phyloP scores from a whole-genome alignment of 1,284 basidiomycete species.

The Malassezia globosa region DNA sequence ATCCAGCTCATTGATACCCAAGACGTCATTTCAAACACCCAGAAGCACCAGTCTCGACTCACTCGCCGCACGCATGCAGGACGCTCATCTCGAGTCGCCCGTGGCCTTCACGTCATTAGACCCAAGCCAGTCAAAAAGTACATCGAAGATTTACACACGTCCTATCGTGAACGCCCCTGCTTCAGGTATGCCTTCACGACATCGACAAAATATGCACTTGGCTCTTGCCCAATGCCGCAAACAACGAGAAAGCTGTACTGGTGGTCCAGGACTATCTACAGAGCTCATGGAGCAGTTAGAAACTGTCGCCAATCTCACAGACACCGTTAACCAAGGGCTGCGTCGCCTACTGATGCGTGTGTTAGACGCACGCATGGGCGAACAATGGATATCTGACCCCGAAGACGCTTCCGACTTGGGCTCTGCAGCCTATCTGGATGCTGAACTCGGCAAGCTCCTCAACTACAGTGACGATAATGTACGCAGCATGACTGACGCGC shows the following conservation, averaged over 20 bases:
- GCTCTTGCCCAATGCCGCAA: neutral
- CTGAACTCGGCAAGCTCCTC: slow-evolving; percentile 21
- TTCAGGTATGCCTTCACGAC: too few relatives aligned
- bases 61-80: neutral
- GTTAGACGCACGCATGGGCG: neutral
- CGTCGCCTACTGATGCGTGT: neutral
- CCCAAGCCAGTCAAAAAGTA: too few relatives aligned
- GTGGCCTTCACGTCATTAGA: neutral
- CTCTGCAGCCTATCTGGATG: slow-evolving; percentile 15
- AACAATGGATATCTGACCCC: slow-evolving; percentile 6
- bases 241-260: neutral
- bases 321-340: slow-evolving; percentile 29
- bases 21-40: neutral
- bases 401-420: neutral
- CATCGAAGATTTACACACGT: too few relatives aligned
- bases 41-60: neutral
- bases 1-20: neutral
- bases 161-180: too few relatives aligned
- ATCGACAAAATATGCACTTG: neutral
- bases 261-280: neutral
- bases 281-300: slow-evolving; percentile 24
- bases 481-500: slow-evolving; percentile 28
- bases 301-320: slow-evolving; percentile 21
- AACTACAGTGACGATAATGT: slow-evolving; percentile 37
- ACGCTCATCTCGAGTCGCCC: neutral